Evolutionary conservation across 305 asterid species (phyloP), one percentile per base, ranked within the genome.

Genomic region (Solanum hybrid): DNA sequence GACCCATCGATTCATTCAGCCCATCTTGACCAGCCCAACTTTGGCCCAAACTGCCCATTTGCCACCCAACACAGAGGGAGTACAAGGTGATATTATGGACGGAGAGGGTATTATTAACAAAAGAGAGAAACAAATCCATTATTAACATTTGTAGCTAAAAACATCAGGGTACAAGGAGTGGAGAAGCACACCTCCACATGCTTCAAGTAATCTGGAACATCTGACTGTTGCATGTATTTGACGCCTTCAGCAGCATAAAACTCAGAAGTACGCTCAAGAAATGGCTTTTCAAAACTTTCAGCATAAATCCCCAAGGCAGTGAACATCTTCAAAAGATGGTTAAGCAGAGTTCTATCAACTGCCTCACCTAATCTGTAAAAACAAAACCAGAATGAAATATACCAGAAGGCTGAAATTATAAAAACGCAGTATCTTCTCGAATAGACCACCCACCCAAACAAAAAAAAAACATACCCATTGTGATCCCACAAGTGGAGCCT

Each of bases 191-290:
- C 99, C 97, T 98, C 99, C 17, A 95, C 98, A 87, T 97, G 99
- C 91, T 97, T 95, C 92, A 98, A 82, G 91, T 98, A 96, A 92
- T 95, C 99, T 80, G 99, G 97, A 94, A 96, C 96, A 92, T 98
- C 99, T 13, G 98, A 95, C 91, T 93, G 98, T 88, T 97, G 99
- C 99, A 98, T 97, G 93, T 94, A 96, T 92, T 95, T 98, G 88
- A 94, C 98, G 86, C 99, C 98, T 94, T 98, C 99, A 80, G 99
- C 94, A 88, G 98, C 99, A 93, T 97, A 98, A 93, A 97, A 98
- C 90, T 96, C 99, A 37, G 99, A 95, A 84, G 99, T 98, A 56
- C 94, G 89, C 92, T 97, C 97, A 87, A 98, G 96, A 93, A 98
- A 98, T 90, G 98, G 98, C 93, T 98, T 96, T 95, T 98, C 99